Base-by-base conservation (phyloP, 169 alveolate genomes). In the Plasmodium billcollinsi region DNA sequence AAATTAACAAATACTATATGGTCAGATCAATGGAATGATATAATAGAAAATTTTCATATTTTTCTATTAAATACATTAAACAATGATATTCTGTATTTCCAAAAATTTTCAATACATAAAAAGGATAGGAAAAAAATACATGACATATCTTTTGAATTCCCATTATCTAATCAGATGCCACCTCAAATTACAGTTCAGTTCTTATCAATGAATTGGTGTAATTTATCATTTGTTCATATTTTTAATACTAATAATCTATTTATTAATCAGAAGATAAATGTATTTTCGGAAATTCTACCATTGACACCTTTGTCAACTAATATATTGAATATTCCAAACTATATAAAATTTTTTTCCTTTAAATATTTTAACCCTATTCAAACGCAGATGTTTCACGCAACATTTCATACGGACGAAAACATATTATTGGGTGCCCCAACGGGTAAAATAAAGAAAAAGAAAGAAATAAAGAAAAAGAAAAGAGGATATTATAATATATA, bases 351-450 rank as follows among this genome's bases (percentile, higher is more conserved):
- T 58, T 78, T 78, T 78, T 45, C 89, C 21, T 95, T 97, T 88
- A 94, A 94, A 71, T 97, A 95, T 89, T 97, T 98, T 91, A 98
- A 98, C 86, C 99, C 99, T 2, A 94, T 98, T 33, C 99, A 98
- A 91, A 97, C 99, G 33, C 98, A 98, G 89, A 97, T 98, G n/a
- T 98, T 98, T 95, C 99, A 97, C 89, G 91, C 98, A n/a, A 93
- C 97, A 12, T 98, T 94, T 93, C 96, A 97, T 92, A 97, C 99
- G 7, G 99, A 98, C 88, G 98, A 97, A 93, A 99, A 98, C 91
- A 95, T 98, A 26, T 95, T 99, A 52, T 96, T 99, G 20, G 99
- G 99, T 15, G 99, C 99, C n/a, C 99, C 99, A 0, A 99, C 99
- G n/a, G 99, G 99, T 29, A 39, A 39, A 39, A 39, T 39, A 39